phyloP scores from a whole-genome alignment of 139 green algal genomes.

The Chlamydomonas incerta region DNA sequence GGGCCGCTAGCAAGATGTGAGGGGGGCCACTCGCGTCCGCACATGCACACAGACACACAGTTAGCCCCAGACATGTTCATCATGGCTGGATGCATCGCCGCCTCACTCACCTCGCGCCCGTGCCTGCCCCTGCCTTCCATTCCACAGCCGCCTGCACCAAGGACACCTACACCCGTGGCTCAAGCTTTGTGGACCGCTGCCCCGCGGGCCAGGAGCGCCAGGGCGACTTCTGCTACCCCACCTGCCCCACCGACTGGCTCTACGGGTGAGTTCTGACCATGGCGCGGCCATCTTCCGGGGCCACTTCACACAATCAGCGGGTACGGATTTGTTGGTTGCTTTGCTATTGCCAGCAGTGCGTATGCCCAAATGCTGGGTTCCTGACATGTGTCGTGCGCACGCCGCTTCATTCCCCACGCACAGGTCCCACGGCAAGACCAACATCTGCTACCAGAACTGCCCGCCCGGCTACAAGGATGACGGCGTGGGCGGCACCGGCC shows the following conservation, averaged over 20 bases:
- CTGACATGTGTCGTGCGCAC: not conserved
- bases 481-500: not conserved
- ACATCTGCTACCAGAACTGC: constrained; percentile 2
- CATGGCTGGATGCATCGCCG: not conserved
- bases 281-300: no score
- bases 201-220: not conserved
- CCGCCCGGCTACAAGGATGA: not conserved
- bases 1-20: no score
- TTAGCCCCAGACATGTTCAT: not conserved
- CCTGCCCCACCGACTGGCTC: not conserved
- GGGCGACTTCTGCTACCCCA: not conserved
- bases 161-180: not conserved
- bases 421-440: not conserved
- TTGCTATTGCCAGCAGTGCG: not conserved
- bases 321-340: no score
- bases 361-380: not conserved
- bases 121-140: not conserved
- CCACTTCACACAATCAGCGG: no score
- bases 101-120: not conserved
- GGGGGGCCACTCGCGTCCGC: no score
- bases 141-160: not conserved
- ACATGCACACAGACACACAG: not conserved
- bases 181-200: not conserved
- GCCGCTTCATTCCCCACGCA: not conserved
- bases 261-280: not conserved